Conservation (phyloP, 2,329 filamentous ascomycete genomes). For the Nemania diffusa region DNA sequence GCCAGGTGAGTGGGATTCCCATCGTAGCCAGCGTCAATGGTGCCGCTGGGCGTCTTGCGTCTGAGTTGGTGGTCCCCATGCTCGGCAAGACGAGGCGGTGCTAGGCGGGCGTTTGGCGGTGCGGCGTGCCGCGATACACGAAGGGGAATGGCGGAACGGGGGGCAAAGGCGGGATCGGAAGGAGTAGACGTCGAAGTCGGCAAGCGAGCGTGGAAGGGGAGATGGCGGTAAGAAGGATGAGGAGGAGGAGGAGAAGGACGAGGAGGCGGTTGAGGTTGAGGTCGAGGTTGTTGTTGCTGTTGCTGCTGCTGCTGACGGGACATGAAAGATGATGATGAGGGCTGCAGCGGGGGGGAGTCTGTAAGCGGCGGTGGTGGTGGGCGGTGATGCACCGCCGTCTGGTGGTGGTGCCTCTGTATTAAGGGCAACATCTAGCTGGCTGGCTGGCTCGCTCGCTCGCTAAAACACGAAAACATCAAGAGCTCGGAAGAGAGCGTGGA, state of each 20-base stretch:
- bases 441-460: conserved; percentile 37
- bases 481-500: conserved; percentile 42
- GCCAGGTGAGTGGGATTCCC: conserved; percentile 79
- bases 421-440: conserved; percentile 59
- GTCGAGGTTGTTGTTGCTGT: not conserved
- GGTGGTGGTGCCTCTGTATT: conserved; percentile 64
- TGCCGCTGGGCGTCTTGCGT: conserved; percentile 94
- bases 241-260: not conserved
- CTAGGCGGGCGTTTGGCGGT: conserved; percentile 45
- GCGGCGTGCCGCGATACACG: conserved; percentile 37
- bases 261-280: conserved; percentile 3
- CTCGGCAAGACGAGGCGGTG: conserved; percentile 46
- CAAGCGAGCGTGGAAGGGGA: conserved; percentile 35
- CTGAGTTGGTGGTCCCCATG: conserved; percentile 79
- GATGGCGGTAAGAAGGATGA: conserved; percentile 32
- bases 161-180: conserved; percentile 32
- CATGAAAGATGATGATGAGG: conserved; percentile 34
- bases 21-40: conserved; percentile 90
- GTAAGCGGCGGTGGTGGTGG: conserved; percentile 40
- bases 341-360: conserved; percentile 43
- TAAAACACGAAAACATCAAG: conserved; percentile 32
- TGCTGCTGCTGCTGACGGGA: conserved; percentile 23
- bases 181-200: conserved; percentile 22
- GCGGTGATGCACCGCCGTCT: conserved; percentile 61
- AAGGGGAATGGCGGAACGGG: conserved; percentile 36